Percentiles rank a stretch among this genome's conserved stretches.
These are phyloP conservation scores for Acacia acuminata DNA, from an alignment of 306 rosid species.

Conservation along the genomic window DNA sequence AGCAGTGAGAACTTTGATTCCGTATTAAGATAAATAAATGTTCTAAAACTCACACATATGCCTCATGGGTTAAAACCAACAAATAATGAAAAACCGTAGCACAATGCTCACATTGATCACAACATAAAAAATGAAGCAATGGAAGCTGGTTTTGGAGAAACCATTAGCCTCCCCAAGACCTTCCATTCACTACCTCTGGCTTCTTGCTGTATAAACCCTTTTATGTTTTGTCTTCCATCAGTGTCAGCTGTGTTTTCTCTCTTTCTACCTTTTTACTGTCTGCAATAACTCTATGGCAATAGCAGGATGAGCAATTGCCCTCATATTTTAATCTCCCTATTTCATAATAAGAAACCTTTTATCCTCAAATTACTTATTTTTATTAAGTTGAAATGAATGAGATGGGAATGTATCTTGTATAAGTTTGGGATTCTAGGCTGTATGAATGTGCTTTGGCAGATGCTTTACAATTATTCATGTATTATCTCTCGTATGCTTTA, in stretches of 20 bases:
- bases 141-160: not conserved
- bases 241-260: not conserved
- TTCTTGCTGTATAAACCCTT: not conserved
- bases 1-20: not conserved
- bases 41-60: not conserved
- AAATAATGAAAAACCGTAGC: not conserved
- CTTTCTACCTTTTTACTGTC: not conserved
- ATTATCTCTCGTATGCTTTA: not conserved
- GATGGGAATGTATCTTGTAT: not conserved
- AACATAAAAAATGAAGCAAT: not conserved
- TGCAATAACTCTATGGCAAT: not conserved
- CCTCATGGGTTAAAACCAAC: not conserved
- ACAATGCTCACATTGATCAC: not conserved
- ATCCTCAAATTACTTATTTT: not conserved
- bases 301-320: not conserved
- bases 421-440: not conserved
- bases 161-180: not conserved
- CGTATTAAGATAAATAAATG: too few relatives aligned
- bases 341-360: not conserved
- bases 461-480: not conserved
- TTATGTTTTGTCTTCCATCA: not conserved
- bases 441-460: not conserved
- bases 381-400: not conserved
- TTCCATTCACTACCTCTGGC: not conserved
- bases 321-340: not conserved